phyloP scores from a whole-genome alignment of 768 basidiomycete species.

The Hericium coralloides region DNA sequence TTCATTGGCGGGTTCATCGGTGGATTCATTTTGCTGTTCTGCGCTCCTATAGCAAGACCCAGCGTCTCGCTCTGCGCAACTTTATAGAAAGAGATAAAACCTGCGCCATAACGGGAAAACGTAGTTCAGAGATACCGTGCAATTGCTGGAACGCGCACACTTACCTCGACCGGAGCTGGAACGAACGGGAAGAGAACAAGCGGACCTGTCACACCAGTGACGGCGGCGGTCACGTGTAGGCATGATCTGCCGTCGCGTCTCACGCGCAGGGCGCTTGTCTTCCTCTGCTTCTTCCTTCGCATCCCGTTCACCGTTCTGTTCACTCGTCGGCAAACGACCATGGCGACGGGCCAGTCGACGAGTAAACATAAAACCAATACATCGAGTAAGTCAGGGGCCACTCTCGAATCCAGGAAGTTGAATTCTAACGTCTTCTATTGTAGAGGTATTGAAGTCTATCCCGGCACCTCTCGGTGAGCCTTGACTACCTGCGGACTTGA shows the following conservation, averaged over 20 bases:
- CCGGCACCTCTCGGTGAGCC: constrained; percentile 27
- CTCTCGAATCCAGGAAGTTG: too few relatives aligned
- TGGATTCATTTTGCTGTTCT: not conserved
- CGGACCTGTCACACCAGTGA: not conserved
- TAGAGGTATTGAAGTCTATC: constrained; percentile 18
- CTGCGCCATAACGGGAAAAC: too few relatives aligned
- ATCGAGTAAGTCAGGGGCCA: too few relatives aligned
- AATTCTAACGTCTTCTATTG: too few relatives aligned
- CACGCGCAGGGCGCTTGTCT: not conserved
- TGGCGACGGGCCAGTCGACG: too few relatives aligned
- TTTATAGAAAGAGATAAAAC: not conserved
- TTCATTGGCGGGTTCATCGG: not conserved
- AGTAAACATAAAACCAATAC: too few relatives aligned
- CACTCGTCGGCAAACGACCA: too few relatives aligned
- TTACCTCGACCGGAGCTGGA: not conserved
- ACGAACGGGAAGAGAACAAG: not conserved
- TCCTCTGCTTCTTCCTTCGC: not conserved
- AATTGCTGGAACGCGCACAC: not conserved
- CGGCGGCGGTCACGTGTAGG: not conserved
- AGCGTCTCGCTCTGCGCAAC: not conserved
- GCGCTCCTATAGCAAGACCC: not conserved
- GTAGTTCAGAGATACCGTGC: too few relatives aligned
- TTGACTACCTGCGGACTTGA: not conserved
- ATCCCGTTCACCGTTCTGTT: not conserved
- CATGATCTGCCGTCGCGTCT: not conserved